Percentiles rank a stretch among this genome's conserved stretches.
phyloP scores from a whole-genome alignment of 2,329 filamentous ascomycete genomes.

The Xylaria polymorpha region DNA sequence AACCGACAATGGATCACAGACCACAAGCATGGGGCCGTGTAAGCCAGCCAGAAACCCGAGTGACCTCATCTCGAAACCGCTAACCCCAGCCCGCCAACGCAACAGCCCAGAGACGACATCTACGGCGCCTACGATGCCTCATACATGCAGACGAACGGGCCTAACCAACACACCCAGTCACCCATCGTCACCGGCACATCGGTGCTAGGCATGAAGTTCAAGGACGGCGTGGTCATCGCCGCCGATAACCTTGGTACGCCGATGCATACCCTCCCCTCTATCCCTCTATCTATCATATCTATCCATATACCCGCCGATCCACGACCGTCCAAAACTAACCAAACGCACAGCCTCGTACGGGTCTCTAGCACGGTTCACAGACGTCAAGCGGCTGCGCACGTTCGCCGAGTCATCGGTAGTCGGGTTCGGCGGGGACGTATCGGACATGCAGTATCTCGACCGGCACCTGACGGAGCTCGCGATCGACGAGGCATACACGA shows the following conservation, averaged over 20 bases:
- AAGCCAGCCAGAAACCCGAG: constrained; percentile 50
- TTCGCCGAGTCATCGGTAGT: constrained; percentile 88
- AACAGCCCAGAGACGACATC: constrained; percentile 93
- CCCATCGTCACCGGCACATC: constrained; percentile 97
- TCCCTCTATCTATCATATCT: background rate
- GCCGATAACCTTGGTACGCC: constrained; percentile 91
- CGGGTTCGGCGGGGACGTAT: constrained; percentile 96
- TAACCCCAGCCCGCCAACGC: constrained; percentile 29
- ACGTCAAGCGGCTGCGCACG: constrained; percentile 92
- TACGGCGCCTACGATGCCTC: constrained; percentile 94
- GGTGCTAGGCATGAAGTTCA: constrained; percentile 94
- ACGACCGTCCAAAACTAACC: background rate
- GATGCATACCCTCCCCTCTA: background rate
- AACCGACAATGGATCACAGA: constrained; percentile 72
- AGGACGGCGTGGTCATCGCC: constrained; percentile 94
- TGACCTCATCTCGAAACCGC: constrained; percentile 18
- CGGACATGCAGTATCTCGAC: constrained; percentile 99
- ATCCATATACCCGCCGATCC: background rate
- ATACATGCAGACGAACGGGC: constrained; percentile 77
- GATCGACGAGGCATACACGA: constrained; percentile 85
- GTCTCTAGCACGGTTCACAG: constrained; percentile 94
- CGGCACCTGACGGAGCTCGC: constrained; percentile 87
- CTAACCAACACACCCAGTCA: constrained; percentile 88
- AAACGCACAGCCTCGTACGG: constrained; percentile 84
- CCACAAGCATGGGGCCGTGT: constrained; percentile 79